These are phyloP conservation scores for Phialocephala sp. DNA, from an alignment of 2,329 filamentous ascomycete genomes.

Conservation along the genomic window DNA sequence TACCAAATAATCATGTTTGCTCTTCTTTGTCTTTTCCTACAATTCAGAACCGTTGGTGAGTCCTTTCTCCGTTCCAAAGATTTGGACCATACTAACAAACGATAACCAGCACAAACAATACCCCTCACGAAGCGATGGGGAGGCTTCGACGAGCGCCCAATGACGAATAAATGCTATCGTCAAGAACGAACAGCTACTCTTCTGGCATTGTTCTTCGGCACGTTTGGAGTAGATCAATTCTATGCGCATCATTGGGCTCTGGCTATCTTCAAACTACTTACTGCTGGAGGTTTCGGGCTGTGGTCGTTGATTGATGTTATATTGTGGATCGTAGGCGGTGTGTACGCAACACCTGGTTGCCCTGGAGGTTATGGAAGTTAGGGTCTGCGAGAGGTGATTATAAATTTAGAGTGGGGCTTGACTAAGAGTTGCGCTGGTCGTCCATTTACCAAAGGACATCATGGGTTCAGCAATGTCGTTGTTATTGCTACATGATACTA, in stretches of 20 bases:
- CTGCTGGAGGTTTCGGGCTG: not conserved
- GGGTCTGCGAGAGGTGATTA: not conserved
- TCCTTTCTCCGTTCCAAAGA: not conserved
- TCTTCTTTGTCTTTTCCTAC: not conserved
- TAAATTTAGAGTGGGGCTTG: no score
- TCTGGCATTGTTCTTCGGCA: not conserved
- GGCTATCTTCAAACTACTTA: conserved; percentile 4
- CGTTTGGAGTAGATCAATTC: not conserved
- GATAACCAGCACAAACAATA: not conserved
- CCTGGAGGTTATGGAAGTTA: not conserved
- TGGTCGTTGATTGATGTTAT: conserved; percentile 4
- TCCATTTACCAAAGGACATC: no score
- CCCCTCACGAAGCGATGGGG: not conserved
- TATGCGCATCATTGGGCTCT: conserved; percentile 3
- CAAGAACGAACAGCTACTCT: conserved; percentile 4
- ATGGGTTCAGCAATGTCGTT: no score
- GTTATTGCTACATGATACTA: no score
- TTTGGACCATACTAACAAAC: not conserved
- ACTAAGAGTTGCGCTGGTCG: no score
- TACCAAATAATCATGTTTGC: not conserved
- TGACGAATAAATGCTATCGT: conserved; percentile 4
- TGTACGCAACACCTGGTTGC: conserved; percentile 4
- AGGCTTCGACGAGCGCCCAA: not conserved
- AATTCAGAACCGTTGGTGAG: not conserved
- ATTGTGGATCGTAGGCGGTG: conserved; percentile 3